Percentiles rank a stretch among this genome's conserved stretches.
phyloP scores from a whole-genome alignment of 2,329 filamentous ascomycete genomes.

The Aspergillus glaucus region DNA sequence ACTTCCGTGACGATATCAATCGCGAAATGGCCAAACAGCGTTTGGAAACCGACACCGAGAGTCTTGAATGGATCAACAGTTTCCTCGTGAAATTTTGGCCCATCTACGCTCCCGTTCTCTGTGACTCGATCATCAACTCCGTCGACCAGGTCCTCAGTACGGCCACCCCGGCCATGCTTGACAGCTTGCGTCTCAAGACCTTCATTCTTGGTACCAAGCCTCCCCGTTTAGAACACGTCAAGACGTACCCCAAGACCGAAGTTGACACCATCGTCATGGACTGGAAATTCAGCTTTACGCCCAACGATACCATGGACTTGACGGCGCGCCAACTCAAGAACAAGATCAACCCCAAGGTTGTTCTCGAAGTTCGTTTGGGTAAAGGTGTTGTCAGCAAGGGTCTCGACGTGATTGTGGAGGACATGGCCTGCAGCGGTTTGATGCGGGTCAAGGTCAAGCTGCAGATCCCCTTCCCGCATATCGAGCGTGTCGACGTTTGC shows the following conservation, averaged over 20 bases:
- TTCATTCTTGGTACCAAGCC: constrained; percentile 94
- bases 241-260: constrained; percentile 92
- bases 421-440: constrained; percentile 91
- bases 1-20: constrained; percentile 89
- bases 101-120: constrained; percentile 91
- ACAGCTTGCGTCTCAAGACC: constrained; percentile 86
- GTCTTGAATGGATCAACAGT: constrained; percentile 97
- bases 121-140: constrained; percentile 83
- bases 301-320: constrained; percentile 88
- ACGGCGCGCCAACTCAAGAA: constrained; percentile 84
- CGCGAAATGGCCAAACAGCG: constrained; percentile 81
- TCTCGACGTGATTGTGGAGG: constrained; percentile 93
- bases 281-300: constrained; percentile 99
- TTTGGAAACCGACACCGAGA: constrained; percentile 85
- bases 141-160: constrained; percentile 95
- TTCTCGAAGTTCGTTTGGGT: constrained; percentile 87
- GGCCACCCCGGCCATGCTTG: constrained; percentile 83
- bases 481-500: constrained; percentile 90
- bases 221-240: constrained; percentile 93
- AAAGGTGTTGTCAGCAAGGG: constrained; percentile 97
- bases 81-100: constrained; percentile 99
- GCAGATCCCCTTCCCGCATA: constrained; percentile 89
- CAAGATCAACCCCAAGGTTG: constrained; percentile 94
- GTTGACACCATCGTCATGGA: constrained; percentile 98
- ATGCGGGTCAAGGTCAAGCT: constrained; percentile 98